Conservation (phyloP, 768 basidiomycete genomes). For the Tephrocybe sp. region DNA sequence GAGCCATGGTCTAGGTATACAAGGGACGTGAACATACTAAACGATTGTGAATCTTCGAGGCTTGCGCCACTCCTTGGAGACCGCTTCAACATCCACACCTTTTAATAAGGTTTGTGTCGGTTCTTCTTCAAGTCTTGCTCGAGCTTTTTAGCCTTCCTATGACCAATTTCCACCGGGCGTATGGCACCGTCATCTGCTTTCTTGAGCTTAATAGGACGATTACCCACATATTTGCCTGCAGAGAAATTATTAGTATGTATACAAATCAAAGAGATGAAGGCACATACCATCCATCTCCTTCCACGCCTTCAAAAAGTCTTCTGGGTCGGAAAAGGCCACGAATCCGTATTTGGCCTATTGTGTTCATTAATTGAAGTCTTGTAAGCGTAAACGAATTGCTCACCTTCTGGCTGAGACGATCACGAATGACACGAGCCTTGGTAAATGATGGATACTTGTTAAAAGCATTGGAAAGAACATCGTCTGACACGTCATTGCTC, state of each 20-base stretch:
- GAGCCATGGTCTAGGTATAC: constrained; percentile 11
- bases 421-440: constrained; percentile 94
- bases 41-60: constrained; percentile 1
- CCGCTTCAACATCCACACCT: constrained; percentile 5
- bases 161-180: constrained; percentile 89
- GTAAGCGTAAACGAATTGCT: constrained; percentile 7
- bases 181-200: constrained; percentile 89
- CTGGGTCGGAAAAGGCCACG: constrained; percentile 96
- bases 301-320: constrained; percentile 98
- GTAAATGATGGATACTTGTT: constrained; percentile 90
- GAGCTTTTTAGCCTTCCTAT: constrained; percentile 85
- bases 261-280: neutral
- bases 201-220: constrained; percentile 93
- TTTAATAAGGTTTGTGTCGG: constrained; percentile 79
- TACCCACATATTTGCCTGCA: constrained; percentile 93
- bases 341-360: constrained; percentile 94
- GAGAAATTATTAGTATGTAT: neutral
- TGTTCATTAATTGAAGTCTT: neutral
- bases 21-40: constrained; percentile 15
- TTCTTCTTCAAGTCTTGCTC: constrained; percentile 93
- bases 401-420: constrained; percentile 91
- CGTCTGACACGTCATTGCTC: constrained; percentile 97
- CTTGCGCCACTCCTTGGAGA: too few relatives aligned
- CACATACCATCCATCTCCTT: constrained; percentile 96
- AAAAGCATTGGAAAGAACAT: constrained; percentile 90